Evolutionary conservation across 257 asterid species (phyloP).

Genomic region (Gynochthodes officinalis): DNA sequence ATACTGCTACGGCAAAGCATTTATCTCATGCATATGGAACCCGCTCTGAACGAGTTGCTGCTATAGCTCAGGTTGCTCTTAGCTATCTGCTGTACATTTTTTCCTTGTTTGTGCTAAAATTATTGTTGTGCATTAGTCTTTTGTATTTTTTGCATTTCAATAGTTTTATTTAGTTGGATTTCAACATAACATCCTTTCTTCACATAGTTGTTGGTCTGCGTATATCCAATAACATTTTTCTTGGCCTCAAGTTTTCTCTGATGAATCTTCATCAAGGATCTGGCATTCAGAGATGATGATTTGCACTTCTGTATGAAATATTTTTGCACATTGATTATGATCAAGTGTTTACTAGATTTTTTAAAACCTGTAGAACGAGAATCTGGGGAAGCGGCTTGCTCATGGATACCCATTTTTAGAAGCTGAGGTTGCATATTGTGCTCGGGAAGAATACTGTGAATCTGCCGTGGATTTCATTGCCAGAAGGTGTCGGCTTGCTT

Average conservation of each 20-base stretch:
- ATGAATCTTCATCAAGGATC: neutral
- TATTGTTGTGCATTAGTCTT: neutral
- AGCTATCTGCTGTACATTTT: constrained; percentile 11
- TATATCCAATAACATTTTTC: no score
- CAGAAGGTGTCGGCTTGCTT: constrained; percentile 93
- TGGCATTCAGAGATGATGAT: neutral
- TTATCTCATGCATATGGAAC: constrained; percentile 91
- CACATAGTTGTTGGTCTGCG: no score
- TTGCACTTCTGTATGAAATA: neutral
- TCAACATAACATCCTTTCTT: neutral
- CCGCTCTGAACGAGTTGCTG: constrained; percentile 82
- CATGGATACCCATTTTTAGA: constrained; percentile 96
- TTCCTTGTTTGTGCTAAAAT: neutral
- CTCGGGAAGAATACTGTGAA: constrained; percentile 91
- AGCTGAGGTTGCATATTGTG: constrained; percentile 98
- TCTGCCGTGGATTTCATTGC: constrained; percentile 94
- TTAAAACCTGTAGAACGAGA: constrained; percentile 57
- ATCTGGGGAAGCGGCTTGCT: constrained; percentile 91
- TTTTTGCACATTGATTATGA: neutral
- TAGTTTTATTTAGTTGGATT: constrained; percentile 1
- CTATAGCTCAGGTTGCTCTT: constrained; percentile 80
- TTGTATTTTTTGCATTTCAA: neutral
- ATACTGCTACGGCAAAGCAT: constrained; percentile 90
- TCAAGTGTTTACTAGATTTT: neutral
- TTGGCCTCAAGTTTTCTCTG: no score